Conservation (phyloP, 768 basidiomycete genomes). For the Harrya chromipes region DNA sequence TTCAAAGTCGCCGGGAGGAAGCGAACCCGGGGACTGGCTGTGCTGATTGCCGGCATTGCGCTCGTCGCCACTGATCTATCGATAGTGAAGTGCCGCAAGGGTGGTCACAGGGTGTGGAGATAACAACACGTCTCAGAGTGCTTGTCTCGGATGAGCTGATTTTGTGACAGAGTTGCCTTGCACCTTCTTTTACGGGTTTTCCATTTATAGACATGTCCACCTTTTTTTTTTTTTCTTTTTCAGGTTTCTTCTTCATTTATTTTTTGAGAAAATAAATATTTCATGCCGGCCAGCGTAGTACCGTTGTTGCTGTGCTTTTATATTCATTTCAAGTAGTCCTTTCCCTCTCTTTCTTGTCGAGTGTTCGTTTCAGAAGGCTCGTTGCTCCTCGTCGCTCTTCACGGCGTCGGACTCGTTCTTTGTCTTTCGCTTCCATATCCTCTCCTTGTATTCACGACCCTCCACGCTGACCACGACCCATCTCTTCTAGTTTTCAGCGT, state of each 20-base stretch:
- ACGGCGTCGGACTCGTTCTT: slow-evolving; percentile 17
- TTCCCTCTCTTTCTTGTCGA: slow-evolving; percentile 23
- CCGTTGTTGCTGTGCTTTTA: slow-evolving; percentile 31
- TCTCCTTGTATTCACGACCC: slow-evolving; percentile 30
- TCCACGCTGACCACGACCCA: slow-evolving; percentile 40
- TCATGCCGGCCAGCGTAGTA: slow-evolving; percentile 10
- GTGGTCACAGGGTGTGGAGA: slow-evolving; percentile 17
- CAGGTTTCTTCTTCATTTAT: slow-evolving; percentile 6
- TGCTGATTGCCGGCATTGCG: slow-evolving; percentile 20
- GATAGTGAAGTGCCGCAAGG: slow-evolving; percentile 11
- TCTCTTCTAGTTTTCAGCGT: slow-evolving; percentile 25
- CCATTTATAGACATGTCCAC: slow-evolving; percentile 20
- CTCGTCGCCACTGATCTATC: slow-evolving; percentile 10
- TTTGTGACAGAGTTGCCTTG: slow-evolving; percentile 12
- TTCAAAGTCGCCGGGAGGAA: neutral
- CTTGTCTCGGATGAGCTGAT: slow-evolving; percentile 29
- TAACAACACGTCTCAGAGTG: slow-evolving; percentile 19
- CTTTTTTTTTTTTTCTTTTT: slow-evolving; percentile 8
- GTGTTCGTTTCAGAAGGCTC: slow-evolving; percentile 27
- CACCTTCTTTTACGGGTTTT: neutral
- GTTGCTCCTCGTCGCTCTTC: slow-evolving; percentile 20
- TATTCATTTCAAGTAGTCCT: slow-evolving; percentile 27
- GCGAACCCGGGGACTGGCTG: slow-evolving; percentile 5
- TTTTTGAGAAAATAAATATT: slow-evolving; percentile 13
- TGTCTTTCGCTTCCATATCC: slow-evolving; percentile 21